phyloP scores from a whole-genome alignment of 1,284 basidiomycete genomes.

The Ustilago trichophora region DNA sequence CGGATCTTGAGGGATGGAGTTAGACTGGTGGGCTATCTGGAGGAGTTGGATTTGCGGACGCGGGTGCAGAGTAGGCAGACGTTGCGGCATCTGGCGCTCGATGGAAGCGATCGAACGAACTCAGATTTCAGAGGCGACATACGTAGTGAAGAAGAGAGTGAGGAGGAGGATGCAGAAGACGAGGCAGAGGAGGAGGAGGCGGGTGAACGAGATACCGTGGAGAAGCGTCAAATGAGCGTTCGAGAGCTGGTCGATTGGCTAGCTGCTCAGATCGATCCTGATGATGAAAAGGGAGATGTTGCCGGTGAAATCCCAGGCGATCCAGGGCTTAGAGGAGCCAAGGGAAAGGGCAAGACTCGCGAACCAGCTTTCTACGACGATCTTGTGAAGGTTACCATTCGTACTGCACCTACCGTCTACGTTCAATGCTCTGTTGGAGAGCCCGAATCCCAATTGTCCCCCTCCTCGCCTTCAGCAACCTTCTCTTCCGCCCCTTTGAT shows the following conservation, averaged over 20 bases:
- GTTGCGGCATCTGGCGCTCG: constrained; percentile 15
- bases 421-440: constrained; percentile 48
- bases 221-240: constrained; percentile 16
- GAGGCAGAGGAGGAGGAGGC: constrained; percentile 1
- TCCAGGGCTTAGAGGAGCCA: neutral
- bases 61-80: constrained; percentile 20
- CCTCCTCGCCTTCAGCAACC: neutral
- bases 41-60: constrained; percentile 27
- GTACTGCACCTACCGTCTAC: constrained; percentile 32
- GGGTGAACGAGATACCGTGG: no score
- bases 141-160: neutral
- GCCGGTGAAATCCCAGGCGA: neutral
- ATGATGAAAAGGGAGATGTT: neutral
- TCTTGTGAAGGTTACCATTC: constrained; percentile 9
- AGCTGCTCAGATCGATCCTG: neutral
- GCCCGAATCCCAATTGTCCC: neutral
- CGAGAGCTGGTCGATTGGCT: constrained; percentile 24
- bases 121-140: no score
- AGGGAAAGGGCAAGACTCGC: constrained; percentile 28
- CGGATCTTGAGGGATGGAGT: constrained; percentile 46
- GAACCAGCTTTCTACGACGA: constrained; percentile 24
- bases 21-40: constrained; percentile 46
- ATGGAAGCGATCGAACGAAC: neutral
- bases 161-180: neutral
- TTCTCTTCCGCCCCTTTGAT: neutral